phyloP scores from a whole-genome alignment of 1,139 yeast genomes.

The Wickerhamiella infanticola region DNA sequence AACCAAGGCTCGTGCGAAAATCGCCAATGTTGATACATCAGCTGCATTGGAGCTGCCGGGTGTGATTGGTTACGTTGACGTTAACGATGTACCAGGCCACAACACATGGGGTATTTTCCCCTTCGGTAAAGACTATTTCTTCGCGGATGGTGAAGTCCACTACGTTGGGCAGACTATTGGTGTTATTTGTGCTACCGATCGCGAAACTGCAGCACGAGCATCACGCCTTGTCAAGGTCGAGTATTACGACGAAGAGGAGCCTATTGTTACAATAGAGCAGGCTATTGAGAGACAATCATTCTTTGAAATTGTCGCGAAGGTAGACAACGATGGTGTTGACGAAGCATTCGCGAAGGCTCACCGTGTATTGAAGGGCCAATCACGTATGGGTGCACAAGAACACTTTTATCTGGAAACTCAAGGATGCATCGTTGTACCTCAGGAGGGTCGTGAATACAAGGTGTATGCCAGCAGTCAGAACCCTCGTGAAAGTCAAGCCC shows the following conservation, averaged over 20 bases:
- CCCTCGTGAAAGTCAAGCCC: conserved; percentile 29
- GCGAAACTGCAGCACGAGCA: conserved; percentile 29
- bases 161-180: conserved; percentile 32
- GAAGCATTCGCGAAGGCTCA: conserved; percentile 25
- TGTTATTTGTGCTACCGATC: conserved; percentile 27
- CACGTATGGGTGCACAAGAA: conserved; percentile 32
- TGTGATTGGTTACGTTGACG: conserved; percentile 29
- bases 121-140: conserved; percentile 29
- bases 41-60: conserved; percentile 27
- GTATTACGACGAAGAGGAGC: conserved; percentile 27
- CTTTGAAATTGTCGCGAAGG: conserved; percentile 22
- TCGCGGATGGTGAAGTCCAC: conserved; percentile 27
- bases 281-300: conserved; percentile 27
- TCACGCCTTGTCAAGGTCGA: conserved; percentile 30
- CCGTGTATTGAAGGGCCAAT: conserved; percentile 25
- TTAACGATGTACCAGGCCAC: conserved; percentile 25
- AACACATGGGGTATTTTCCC: conserved; percentile 30
- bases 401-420: conserved; percentile 34
- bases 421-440: conserved; percentile 29
- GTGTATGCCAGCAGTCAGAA: conserved; percentile 30
- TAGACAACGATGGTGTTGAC: conserved; percentile 28
- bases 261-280: conserved; percentile 29
- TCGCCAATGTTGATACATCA: conserved; percentile 25
- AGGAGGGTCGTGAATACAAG: conserved; percentile 32
- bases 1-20: conserved; percentile 30